Evolutionary conservation across 2,329 filamentous ascomycete species (phyloP).

Genomic region (Aspergillus oerlinghausenensis): DNA sequence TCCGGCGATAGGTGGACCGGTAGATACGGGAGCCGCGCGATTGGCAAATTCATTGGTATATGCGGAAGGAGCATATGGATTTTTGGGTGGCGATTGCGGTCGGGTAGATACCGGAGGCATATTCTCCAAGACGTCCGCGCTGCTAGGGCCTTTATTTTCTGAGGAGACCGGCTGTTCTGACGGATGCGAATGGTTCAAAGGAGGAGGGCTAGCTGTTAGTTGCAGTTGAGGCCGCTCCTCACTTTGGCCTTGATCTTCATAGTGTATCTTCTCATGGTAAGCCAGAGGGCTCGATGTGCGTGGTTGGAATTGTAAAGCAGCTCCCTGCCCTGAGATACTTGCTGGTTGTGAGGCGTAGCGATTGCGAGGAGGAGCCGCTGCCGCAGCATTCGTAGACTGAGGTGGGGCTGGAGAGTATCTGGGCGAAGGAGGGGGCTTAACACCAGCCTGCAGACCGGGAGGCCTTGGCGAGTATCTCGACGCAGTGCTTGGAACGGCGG

Average conservation of each 20-base stretch:
- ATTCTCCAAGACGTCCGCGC: slow-evolving; percentile 1
- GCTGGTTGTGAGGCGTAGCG: slow-evolving; percentile 40
- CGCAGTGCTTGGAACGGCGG: slow-evolving; percentile 25
- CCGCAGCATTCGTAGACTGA: slow-evolving; percentile 21
- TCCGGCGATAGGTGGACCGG: slow-evolving; percentile 11
- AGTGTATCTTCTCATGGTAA: slow-evolving; percentile 41
- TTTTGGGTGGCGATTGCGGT: slow-evolving; percentile 23
- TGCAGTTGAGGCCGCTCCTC: slow-evolving; percentile 22
- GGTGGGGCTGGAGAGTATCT: slow-evolving; percentile 46
- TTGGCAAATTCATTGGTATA: slow-evolving; percentile 31
- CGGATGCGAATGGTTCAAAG: slow-evolving; percentile 16
- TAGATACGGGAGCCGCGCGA: slow-evolving; percentile 21
- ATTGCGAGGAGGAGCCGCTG: slow-evolving; percentile 23
- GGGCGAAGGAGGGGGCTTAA: slow-evolving; percentile 34
- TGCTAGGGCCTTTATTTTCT: slow-evolving; percentile 11
- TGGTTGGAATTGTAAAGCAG: slow-evolving; percentile 53
- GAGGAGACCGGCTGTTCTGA: slow-evolving; percentile 9
- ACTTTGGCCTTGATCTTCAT: slow-evolving; percentile 22
- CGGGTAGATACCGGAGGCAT: slow-evolving; percentile 11
- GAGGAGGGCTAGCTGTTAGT: slow-evolving; percentile 19
- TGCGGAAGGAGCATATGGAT: slow-evolving; percentile 29
- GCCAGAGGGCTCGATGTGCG: slow-evolving; percentile 63
- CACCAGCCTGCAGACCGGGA: slow-evolving; percentile 24
- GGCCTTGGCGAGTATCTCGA: slow-evolving; percentile 43
- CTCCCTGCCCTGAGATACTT: slow-evolving; percentile 21